Evolutionary conservation across 1,139 yeast species (phyloP).

Genomic region (Candida tropicalis): DNA sequence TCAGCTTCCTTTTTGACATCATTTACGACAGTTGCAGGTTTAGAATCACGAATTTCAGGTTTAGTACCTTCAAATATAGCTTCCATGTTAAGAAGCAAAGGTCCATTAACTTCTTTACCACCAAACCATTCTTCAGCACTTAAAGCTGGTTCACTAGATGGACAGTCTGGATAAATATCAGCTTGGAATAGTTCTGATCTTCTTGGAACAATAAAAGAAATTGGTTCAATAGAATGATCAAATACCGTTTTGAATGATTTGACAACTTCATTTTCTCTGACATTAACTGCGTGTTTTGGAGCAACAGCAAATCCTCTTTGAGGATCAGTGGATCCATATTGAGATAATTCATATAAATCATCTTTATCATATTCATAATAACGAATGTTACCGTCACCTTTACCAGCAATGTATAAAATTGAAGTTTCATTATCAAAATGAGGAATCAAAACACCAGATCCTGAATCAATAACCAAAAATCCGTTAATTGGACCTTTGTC

Average conservation of each 20-base stretch:
- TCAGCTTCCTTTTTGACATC: slow-evolving; percentile 28
- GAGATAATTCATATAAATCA: slow-evolving; percentile 77
- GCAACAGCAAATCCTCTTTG: slow-evolving; percentile 94
- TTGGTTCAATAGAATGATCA: slow-evolving; percentile 82
- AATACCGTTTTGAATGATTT: slow-evolving; percentile 82
- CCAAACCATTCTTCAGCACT: slow-evolving; percentile 76
- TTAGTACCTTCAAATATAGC: slow-evolving; percentile 76
- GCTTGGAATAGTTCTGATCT: slow-evolving; percentile 90
- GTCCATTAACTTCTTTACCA: slow-evolving; percentile 81
- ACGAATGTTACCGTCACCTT: slow-evolving; percentile 97
- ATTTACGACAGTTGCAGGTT: slow-evolving; percentile 32
- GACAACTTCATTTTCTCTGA: slow-evolving; percentile 82
- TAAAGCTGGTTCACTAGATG: slow-evolving; percentile 76
- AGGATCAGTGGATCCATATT: slow-evolving; percentile 84
- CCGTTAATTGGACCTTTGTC: slow-evolving; percentile 87
- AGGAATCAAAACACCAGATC: slow-evolving; percentile 94
- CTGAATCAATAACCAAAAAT: slow-evolving; percentile 79
- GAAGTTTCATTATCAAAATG: slow-evolving; percentile 80
- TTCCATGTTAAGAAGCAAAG: slow-evolving; percentile 77
- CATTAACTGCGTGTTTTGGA: slow-evolving; percentile 79
- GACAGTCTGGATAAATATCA: slow-evolving; percentile 91
- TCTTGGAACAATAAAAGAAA: slow-evolving; percentile 91
- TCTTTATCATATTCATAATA: slow-evolving; percentile 88
- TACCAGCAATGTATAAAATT: slow-evolving; percentile 88
- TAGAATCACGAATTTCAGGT: slow-evolving; percentile 42